phyloP scores from a whole-genome alignment of 23 red algal species.

The Gracilaria domingensis region DNA sequence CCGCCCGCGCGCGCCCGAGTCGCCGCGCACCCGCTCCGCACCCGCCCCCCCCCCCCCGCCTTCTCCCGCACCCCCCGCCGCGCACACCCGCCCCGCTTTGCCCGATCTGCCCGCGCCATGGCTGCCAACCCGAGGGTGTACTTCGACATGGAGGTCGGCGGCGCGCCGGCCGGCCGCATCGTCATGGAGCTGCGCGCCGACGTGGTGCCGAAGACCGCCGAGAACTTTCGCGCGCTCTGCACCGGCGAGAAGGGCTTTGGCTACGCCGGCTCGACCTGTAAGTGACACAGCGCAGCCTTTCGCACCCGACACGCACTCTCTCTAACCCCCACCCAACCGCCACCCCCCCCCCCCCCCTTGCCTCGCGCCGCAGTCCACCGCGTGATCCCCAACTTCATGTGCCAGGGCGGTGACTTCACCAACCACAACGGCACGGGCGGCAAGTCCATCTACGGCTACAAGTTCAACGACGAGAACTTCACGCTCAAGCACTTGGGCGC shows the following conservation, averaged over 20 bases:
- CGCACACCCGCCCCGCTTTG: no score
- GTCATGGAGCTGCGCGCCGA: constrained; percentile 86
- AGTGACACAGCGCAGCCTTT: background rate
- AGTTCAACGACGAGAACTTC: constrained; percentile 99
- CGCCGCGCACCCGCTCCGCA: no score
- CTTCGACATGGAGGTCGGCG: constrained; percentile 91
- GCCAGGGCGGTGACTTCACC: constrained; percentile 93
- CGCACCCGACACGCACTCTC: no score
- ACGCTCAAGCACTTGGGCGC: constrained; percentile 75
- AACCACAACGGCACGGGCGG: constrained; percentile 92
- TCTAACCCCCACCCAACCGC: no score
- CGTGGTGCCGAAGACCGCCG: constrained; percentile 91
- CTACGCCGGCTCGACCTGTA: constrained; percentile 76
- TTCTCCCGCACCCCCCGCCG: no score
- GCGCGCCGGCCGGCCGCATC: constrained; percentile 78
- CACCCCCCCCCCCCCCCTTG: no score
- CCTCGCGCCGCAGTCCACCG: constrained; percentile 44
- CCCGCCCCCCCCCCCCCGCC: no score
- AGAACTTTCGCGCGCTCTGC: constrained; percentile 98
- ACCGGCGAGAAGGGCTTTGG: constrained; percentile 98
- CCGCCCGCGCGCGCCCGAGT: no score
- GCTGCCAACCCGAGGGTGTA: constrained; percentile 75
- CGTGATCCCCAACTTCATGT: constrained; percentile 94
- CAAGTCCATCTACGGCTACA: constrained; percentile 96
- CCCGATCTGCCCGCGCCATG: no score